phyloP scores from a whole-genome alignment of 73 alveolate genomes.

The Blepharisma japonicum region DNA sequence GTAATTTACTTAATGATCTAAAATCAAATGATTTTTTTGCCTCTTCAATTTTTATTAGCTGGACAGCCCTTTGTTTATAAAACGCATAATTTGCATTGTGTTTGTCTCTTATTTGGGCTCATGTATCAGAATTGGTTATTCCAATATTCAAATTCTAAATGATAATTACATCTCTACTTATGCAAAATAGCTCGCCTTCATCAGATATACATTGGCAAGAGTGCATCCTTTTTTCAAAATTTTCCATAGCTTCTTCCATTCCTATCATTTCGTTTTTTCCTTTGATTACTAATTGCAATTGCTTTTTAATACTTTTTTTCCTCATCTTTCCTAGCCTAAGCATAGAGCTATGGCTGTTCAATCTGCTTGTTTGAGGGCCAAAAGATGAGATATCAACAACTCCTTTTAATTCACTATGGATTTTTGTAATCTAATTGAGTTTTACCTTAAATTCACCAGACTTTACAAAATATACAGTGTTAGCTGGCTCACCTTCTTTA shows the following conservation, averaged over 20 bases:
- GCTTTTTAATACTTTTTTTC: not conserved
- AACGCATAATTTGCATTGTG: no score
- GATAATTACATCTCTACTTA: not conserved
- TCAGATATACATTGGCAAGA: not conserved
- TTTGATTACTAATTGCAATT: constrained; percentile 10
- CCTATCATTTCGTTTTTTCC: constrained; percentile 2
- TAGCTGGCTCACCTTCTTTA: constrained; percentile 17
- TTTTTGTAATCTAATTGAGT: no score
- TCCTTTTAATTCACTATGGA: no score
- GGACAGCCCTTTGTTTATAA: no score
- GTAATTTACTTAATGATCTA: no score
- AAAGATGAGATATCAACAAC: not conserved
- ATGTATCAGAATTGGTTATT: constrained; percentile 1
- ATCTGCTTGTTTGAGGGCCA: not conserved
- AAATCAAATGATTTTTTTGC: no score
- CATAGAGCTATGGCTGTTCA: not conserved
- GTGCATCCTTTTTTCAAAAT: not conserved
- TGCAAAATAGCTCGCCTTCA: not conserved
- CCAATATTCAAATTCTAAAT: not conserved
- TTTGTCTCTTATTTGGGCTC: no score
- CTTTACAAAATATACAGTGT: not conserved
- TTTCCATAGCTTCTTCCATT: not conserved
- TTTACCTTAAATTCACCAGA: constrained; percentile 23
- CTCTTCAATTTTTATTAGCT: no score
- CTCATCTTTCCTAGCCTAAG: not conserved